These are phyloP conservation scores for Prunus mume DNA, from an alignment of 306 rosid species.

Conservation along the genomic window DNA sequence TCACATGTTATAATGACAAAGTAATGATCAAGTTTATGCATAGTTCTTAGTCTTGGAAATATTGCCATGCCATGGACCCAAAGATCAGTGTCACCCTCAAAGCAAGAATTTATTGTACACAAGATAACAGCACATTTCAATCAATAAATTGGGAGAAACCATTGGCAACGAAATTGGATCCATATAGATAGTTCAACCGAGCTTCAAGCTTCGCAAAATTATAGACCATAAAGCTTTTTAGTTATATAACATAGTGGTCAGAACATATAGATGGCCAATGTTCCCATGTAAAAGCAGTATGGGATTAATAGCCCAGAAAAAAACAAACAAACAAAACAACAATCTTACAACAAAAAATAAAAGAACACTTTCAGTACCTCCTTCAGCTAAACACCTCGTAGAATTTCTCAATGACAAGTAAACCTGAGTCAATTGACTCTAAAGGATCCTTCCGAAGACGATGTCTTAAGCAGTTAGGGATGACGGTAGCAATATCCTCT, in stretches of 20 bases:
- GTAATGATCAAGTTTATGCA: no score
- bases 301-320: slow-evolving; percentile 19
- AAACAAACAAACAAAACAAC: slow-evolving; percentile 19
- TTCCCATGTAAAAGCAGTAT: slow-evolving; percentile 21
- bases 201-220: not conserved
- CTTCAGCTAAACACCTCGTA: slow-evolving; percentile 74
- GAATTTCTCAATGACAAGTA: slow-evolving; percentile 85
- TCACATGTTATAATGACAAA: not conserved
- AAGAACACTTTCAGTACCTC: slow-evolving; percentile 16
- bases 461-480: slow-evolving; percentile 93
- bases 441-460: slow-evolving; percentile 95
- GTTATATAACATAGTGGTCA: slow-evolving; percentile 4
- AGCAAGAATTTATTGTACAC: no score
- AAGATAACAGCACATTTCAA: no score
- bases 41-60: no score
- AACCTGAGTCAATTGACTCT: slow-evolving; percentile 93
- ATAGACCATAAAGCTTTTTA: slow-evolving; percentile 9
- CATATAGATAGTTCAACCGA: not conserved
- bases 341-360: slow-evolving; percentile 29
- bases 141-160: not conserved
- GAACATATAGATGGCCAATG: not conserved
- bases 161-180: not conserved
- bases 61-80: no score
- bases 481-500: slow-evolving; percentile 89
- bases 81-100: no score